A percentile compares a stretch with the other conserved stretches of the same genome.
Conservation (phyloP, 805 yeast species). For the Komagataella populi region DNA sequence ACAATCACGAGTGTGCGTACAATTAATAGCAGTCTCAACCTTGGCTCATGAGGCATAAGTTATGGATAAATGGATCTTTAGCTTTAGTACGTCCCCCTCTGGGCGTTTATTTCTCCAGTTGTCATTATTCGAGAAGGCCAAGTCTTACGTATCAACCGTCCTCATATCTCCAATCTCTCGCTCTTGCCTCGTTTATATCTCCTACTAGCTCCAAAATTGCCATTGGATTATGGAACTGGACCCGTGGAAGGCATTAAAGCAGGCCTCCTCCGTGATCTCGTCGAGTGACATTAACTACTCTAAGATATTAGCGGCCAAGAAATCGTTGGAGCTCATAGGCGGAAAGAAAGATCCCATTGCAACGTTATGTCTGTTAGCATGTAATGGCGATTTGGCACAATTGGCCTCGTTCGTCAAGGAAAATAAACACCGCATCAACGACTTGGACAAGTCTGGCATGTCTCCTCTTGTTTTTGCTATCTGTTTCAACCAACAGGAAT, state of each 20-base stretch:
- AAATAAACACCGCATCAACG: constrained; percentile 11
- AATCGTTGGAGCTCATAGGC: constrained; percentile 15
- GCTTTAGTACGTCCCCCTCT: no score
- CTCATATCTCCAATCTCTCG: not conserved
- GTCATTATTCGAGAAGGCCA: not conserved
- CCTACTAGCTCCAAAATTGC: not conserved
- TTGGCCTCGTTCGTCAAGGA: constrained; percentile 13
- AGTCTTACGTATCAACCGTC: not conserved
- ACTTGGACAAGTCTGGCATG: constrained; percentile 25
- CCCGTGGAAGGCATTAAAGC: constrained; percentile 18
- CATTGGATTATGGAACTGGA: constrained; percentile 7
- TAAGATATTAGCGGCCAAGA: constrained; percentile 21
- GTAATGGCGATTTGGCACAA: constrained; percentile 20
- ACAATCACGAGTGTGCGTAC: no score
- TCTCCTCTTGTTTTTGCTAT: constrained; percentile 40
- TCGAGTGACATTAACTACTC: constrained; percentile 15
- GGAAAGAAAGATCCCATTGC: constrained; percentile 16
- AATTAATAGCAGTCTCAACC: no score
- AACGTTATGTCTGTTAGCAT: constrained; percentile 22
- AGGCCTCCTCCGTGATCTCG: constrained; percentile 8
- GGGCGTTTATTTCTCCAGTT: not conserved
- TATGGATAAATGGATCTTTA: no score
- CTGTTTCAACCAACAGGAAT: constrained; percentile 33
- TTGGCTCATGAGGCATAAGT: no score
- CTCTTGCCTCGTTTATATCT: not conserved